These are phyloP conservation scores for Rhodotorula sp. DNA, from an alignment of 1,284 basidiomycete genomes.

Conservation along the genomic window DNA sequence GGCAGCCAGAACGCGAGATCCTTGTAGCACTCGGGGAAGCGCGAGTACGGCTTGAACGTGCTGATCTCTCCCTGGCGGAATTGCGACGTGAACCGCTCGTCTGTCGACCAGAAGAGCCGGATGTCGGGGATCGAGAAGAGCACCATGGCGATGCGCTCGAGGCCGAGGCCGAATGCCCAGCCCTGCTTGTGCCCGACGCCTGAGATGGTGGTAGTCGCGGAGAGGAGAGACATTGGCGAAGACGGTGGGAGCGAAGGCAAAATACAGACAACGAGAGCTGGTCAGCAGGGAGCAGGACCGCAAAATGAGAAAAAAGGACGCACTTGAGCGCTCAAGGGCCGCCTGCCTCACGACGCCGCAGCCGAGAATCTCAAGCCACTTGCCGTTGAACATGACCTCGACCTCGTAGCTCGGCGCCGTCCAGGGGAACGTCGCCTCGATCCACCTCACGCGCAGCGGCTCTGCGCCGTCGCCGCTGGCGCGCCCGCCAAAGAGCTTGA, in stretches of 20 bases:
- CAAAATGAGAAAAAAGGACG: conserved; percentile 57
- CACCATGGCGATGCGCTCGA: conserved; percentile 98
- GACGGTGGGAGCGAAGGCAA: background rate
- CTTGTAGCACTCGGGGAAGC: conserved; percentile 83
- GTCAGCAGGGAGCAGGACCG: conserved; percentile 6
- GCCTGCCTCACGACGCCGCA: conserved; percentile 89
- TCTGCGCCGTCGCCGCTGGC: conserved; percentile 37
- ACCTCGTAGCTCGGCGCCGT: conserved; percentile 97
- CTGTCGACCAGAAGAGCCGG: conserved; percentile 96
- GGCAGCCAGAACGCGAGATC: conserved; percentile 91
- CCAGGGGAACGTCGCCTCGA: conserved; percentile 97
- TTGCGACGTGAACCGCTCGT: conserved; percentile 83
- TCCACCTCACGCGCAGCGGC: conserved; percentile 90
- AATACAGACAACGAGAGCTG: too few species aligned
- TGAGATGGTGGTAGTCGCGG: conserved; percentile 49
- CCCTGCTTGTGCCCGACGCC: conserved; percentile 80
- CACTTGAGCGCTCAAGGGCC: conserved; percentile 83
- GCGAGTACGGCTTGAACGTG: conserved; percentile 83
- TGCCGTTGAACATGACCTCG: conserved; percentile 92
- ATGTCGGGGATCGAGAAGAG: conserved; percentile 97
- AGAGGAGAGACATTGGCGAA: background rate
- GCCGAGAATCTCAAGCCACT: conserved; percentile 97
- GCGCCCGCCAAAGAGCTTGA: conserved; percentile 70
- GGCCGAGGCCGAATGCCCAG: conserved; percentile 97
- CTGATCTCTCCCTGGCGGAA: conserved; percentile 75